Evolutionary conservation across 2,329 filamentous ascomycete species (phyloP).

Genomic region (Cladosporium colombiae): DNA sequence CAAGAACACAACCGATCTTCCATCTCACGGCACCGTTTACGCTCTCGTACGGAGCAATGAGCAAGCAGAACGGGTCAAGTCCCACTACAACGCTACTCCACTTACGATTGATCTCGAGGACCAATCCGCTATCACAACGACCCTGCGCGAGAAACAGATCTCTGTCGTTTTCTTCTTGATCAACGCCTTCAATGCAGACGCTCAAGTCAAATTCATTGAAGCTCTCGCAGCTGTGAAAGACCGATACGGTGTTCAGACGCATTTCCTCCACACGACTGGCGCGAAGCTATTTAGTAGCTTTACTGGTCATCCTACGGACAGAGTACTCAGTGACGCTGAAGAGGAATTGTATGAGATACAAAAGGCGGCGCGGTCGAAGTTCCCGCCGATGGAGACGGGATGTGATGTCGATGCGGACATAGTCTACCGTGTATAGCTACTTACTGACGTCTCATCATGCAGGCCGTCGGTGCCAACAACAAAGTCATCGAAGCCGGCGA

Average conservation of each 20-base stretch:
- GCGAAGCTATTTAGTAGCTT: constrained; percentile 56
- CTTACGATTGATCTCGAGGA: constrained; percentile 45
- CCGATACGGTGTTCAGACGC: constrained; percentile 44
- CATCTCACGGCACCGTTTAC: constrained; percentile 50
- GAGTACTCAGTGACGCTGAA: constrained; percentile 48
- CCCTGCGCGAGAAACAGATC: constrained; percentile 48
- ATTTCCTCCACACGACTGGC: constrained; percentile 55
- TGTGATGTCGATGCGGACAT: constrained; percentile 2
- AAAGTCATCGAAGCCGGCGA: constrained; percentile 21
- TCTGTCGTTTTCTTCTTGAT: constrained; percentile 53
- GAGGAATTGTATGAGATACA: constrained; percentile 47
- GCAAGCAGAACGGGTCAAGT: constrained; percentile 49
- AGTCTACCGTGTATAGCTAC: neutral
- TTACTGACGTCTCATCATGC: constrained; percentile 4
- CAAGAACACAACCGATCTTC: constrained; percentile 31
- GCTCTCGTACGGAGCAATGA: constrained; percentile 50
- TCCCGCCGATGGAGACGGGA: constrained; percentile 32
- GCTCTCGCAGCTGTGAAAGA: constrained; percentile 49
- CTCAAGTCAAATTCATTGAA: constrained; percentile 47
- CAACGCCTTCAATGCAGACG: constrained; percentile 40
- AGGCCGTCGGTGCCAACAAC: constrained; percentile 25
- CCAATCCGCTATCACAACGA: constrained; percentile 37
- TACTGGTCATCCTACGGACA: constrained; percentile 46
- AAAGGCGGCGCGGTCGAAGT: constrained; percentile 37
- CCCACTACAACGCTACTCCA: constrained; percentile 46